Conservation (phyloP, 768 basidiomycete species). For the Pisolithus orientalis region DNA sequence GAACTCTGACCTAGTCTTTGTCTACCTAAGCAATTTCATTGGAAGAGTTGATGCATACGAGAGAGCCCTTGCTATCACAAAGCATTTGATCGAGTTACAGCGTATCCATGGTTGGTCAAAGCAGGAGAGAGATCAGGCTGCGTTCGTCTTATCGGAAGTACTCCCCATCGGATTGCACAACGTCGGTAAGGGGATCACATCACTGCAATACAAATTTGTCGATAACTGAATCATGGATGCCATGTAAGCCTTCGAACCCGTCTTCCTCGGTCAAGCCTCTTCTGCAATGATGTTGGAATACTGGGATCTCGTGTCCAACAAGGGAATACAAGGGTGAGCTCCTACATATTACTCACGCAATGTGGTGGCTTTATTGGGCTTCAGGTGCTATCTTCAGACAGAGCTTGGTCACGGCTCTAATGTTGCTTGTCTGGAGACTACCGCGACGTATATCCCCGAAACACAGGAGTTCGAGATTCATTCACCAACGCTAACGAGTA, state of each 20-base stretch:
- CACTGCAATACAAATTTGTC: slow-evolving; percentile 8
- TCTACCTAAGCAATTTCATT: slow-evolving; percentile 43
- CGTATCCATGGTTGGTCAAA: slow-evolving; percentile 47
- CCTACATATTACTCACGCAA: neutral
- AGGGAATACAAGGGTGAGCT: slow-evolving; percentile 50
- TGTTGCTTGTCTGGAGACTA: slow-evolving; percentile 64
- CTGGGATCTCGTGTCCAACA: slow-evolving; percentile 39
- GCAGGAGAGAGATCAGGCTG: slow-evolving; percentile 41
- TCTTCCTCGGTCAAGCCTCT: slow-evolving; percentile 57
- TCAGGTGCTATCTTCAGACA: slow-evolving; percentile 68
- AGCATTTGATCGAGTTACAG: slow-evolving; percentile 54
- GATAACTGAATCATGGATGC: slow-evolving; percentile 15
- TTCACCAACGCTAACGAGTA: slow-evolving; percentile 67
- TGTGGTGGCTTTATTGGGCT: neutral
- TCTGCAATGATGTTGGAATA: slow-evolving; percentile 48
- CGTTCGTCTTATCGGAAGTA: slow-evolving; percentile 44
- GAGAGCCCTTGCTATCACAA: slow-evolving; percentile 47
- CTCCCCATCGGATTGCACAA: slow-evolving; percentile 42
- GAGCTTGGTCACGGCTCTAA: slow-evolving; percentile 78
- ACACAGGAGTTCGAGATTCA: slow-evolving; percentile 68
- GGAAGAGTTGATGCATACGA: slow-evolving; percentile 52
- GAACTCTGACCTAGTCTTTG: neutral
- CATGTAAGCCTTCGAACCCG: slow-evolving; percentile 52
- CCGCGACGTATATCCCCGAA: slow-evolving; percentile 65
- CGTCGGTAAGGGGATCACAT: slow-evolving; percentile 20